Evolutionary conservation across 202 grass and related monocot species (phyloP), one percentile per base, ranked within the genome.

Genomic region (Panicum virgatum): DNA sequence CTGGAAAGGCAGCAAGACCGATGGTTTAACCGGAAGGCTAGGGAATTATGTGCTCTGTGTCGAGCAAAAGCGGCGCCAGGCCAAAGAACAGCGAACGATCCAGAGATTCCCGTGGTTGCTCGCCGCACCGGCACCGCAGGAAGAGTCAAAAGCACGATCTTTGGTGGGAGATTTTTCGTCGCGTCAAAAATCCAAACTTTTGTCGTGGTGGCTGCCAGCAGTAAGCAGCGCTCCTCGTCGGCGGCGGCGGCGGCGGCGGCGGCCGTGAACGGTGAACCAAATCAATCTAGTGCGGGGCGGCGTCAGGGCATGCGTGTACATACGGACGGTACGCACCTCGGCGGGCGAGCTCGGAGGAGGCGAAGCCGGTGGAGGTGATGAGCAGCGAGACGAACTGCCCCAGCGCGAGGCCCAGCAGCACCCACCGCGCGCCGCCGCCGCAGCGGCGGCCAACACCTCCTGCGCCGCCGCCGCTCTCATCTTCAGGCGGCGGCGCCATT

Each of bases 321-420:
- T 43, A 27, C n/a, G 42, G 1, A 23, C 0, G 38, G 44, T 3
- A 82, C 79, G 67, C n/a, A 94, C 94, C 94, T 89, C 86, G 80
- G 29, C 92, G 90, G 30, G 92, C 88, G 81, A 94, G 94, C 63
- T 90, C 89, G 63, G 91, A 97, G 66, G 94, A 97, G 16, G 90
- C 85, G 83, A 97, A 90, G 46, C 88, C 92, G 48, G 94, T 97
- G 89, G 92, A 92, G 64, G 94, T 92, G 83, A 94, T 90, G 63
- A 97, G 92, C 27, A 94, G 87, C 34, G 92, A 94, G 11, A 94
- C 88, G 68, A 97, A 76, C 88, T 97, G 94, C 7, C 94, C 94
- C 59, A 94, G 80, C 60, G 75, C 94, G 8, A 97, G 80, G 29
- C 89, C 91, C 19, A 96, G n/a, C 40, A 86, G 40, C 66, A 82